Evolutionary conservation across 495 filamentous ascomycete species (phyloP), one percentile per base, ranked within the genome.

Genomic region (Penicillium angulare): DNA sequence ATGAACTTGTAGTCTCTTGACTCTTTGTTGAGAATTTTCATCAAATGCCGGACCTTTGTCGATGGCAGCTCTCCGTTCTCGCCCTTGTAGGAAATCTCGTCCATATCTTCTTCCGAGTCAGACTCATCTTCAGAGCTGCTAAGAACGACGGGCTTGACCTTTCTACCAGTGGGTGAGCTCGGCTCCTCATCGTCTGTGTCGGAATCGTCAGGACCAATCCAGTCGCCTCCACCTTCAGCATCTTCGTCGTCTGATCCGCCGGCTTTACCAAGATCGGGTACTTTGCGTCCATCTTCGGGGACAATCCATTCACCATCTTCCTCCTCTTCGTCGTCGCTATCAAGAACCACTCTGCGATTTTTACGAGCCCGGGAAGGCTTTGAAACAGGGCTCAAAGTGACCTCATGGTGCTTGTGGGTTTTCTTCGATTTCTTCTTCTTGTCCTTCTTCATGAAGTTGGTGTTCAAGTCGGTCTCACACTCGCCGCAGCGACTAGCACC

Each of bases 21-120:
- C 66, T 98, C 93, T 49, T 84, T 82, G 57, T 83, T 78, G 15
- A 98, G 85, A 55, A 97, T 86, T 53, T 77, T 70, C 67, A 97
- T 80, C 20, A 97, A 76, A 46, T 89, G 84, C 42, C 83, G 85
- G 61, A 97, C 95, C 73, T 98, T 98, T 51, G 93, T 90, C 2
- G 93, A 98, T 3, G 84, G 81, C 10, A 84, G 75, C 33, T 77
- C 73, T 23, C 77, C 75, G 0, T 79, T 78, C 17, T 81, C 77
- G 12, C 56, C 67, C 63, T 71, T 65, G 63, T 72, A 40, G 60
- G 74, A 55, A 66, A 73, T 71, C 44, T 64, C 57, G 12, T 78
- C 68, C 10, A 61, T 59, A 2, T 72, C 66, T 17, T 64, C 52
- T 12, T 70, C 43, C 2, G 41, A 44, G 9, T 58, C 50, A 10